Conservation (phyloP, 176 grass and related monocot genomes). For the Tuctoria greenei region DNA sequence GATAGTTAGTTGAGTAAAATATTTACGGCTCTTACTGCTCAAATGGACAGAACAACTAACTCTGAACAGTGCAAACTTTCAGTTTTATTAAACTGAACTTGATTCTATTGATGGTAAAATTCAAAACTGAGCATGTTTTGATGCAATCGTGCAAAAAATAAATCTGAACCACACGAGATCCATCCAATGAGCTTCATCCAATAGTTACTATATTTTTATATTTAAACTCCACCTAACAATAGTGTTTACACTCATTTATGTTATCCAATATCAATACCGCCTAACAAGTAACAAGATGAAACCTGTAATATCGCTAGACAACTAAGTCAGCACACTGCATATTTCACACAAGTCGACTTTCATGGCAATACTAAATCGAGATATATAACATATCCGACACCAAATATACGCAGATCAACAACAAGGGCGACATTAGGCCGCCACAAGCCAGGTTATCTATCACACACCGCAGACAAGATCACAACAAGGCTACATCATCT, state of each 20-base stretch:
- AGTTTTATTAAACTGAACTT: not conserved
- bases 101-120: not conserved
- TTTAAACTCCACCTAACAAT: too few species aligned
- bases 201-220: too few species aligned
- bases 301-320: not conserved
- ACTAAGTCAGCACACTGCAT: too few species aligned
- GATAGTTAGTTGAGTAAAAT: not conserved
- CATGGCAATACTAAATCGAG: not conserved
- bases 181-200: too few species aligned
- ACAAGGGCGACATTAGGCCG: not conserved
- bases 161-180: too few species aligned
- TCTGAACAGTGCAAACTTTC: not conserved
- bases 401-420: not conserved
- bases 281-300: not conserved
- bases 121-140: not conserved
- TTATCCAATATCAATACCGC: not conserved
- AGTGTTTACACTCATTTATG: too few species aligned
- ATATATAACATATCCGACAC: not conserved
- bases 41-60: not conserved
- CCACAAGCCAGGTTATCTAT: not conserved
- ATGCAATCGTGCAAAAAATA: too few species aligned
- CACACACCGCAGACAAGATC: not conserved
- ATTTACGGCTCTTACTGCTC: not conserved
- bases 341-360: not conserved
- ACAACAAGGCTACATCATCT: not conserved